phyloP scores from a whole-genome alignment of 257 asterid genomes.

The Ocimum tenuiflorum region DNA sequence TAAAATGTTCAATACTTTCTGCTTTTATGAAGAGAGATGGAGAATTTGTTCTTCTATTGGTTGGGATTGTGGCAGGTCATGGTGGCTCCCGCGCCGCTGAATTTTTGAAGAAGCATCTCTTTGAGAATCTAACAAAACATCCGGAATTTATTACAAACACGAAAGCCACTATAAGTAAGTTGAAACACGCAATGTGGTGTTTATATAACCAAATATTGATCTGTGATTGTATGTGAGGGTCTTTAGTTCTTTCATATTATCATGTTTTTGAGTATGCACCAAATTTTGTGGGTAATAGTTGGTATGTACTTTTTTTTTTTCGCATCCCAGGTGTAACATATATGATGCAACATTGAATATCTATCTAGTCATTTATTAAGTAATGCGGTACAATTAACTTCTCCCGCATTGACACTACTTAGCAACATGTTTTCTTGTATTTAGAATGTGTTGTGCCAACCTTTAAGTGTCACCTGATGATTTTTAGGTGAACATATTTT shows the following conservation, averaged over 20 bases:
- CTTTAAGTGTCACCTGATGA: too few relatives aligned
- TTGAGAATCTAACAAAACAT: conserved; percentile 85
- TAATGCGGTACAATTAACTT: too few relatives aligned
- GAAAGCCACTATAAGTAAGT: conserved; percentile 89
- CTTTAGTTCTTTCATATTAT: neutral
- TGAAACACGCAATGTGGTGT: neutral
- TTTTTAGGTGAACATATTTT: too few relatives aligned
- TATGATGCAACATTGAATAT: too few relatives aligned
- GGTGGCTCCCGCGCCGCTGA: conserved; percentile 99
- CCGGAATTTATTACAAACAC: conserved; percentile 57
- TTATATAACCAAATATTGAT: neutral
- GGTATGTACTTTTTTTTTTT: neutral
- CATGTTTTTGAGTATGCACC: neutral
- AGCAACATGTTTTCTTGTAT: too few relatives aligned
- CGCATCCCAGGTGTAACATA: neutral
- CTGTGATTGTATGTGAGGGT: neutral
- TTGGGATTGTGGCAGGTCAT: conserved; percentile 62
- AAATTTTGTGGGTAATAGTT: neutral
- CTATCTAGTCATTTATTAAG: too few relatives aligned
- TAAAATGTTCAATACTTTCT: neutral
- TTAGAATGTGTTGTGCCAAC: too few relatives aligned
- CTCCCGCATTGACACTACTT: too few relatives aligned
- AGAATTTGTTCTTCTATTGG: conserved; percentile 18
- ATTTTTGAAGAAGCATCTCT: conserved; percentile 80
- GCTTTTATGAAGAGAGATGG: neutral